Percentiles rank a stretch among this genome's conserved stretches.
These are phyloP conservation scores for Leersia perrieri DNA, from an alignment of 176 grass and related monocot genomes.

Conservation along the genomic window DNA sequence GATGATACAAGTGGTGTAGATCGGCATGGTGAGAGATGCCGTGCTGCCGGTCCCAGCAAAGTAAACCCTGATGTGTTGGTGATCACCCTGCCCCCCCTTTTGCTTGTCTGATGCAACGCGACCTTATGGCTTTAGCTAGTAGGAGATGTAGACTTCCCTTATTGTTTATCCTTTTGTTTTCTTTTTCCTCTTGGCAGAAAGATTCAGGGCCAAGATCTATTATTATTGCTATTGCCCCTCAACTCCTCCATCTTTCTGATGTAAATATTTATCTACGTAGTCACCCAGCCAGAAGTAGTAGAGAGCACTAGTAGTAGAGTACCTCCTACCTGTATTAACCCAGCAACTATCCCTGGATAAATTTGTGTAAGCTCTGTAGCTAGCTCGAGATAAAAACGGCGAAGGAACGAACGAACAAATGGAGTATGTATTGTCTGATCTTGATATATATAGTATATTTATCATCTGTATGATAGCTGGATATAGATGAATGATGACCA, in stretches of 20 bases:
- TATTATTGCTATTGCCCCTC: background rate
- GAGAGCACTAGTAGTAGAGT: constrained; percentile 1
- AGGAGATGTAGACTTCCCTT: constrained; percentile 31
- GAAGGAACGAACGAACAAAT: background rate
- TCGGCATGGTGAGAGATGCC: background rate
- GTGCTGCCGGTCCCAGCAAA: constrained; percentile 31
- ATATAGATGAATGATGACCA: background rate
- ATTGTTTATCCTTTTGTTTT: constrained; percentile 4
- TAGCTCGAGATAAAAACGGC: constrained; percentile 29
- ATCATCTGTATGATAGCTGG: constrained; percentile 37
- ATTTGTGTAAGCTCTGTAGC: constrained; percentile 37
- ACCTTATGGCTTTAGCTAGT: constrained; percentile 31
- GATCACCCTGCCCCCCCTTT: background rate
- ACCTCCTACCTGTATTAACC: constrained; percentile 40
- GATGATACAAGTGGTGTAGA: constrained; percentile 27
- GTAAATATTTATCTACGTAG: constrained; percentile 49
- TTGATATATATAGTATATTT: background rate
- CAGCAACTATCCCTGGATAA: constrained; percentile 32
- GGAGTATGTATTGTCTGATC: constrained; percentile 44
- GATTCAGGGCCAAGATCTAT: constrained; percentile 32
- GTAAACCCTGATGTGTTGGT: constrained; percentile 34
- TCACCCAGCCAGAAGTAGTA: background rate
- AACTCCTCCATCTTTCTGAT: constrained; percentile 17
- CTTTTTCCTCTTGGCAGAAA: constrained; percentile 34
- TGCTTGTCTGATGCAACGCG: constrained; percentile 17